A percentile compares a stretch with the other conserved stretches of the same genome.
Conservation (phyloP, 257 asterid species). For the Avicennia marina region DNA sequence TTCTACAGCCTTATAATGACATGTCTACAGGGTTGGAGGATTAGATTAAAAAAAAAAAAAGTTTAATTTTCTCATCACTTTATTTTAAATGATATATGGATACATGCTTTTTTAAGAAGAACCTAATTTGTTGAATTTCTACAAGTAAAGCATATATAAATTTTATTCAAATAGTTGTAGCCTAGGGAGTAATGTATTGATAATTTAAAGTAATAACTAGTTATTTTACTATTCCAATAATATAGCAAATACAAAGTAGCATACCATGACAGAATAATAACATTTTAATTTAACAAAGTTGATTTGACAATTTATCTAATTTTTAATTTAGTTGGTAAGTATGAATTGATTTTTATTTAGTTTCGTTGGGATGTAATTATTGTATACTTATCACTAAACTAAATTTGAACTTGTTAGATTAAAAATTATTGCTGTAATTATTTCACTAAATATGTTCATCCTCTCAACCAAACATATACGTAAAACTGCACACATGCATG, state of each 20-base stretch:
- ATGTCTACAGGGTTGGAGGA: not conserved
- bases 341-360: not conserved
- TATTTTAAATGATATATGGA: too few species aligned
- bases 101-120: too few species aligned
- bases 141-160: not conserved
- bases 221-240: not conserved
- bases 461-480: slow-evolving; percentile 20
- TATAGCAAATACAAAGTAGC: not conserved
- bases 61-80: not conserved
- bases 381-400: slow-evolving; percentile 14
- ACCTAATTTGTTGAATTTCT: too few species aligned
- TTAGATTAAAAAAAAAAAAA: too few species aligned
- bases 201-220: not conserved
- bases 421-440: slow-evolving; percentile 12
- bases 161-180: not conserved
- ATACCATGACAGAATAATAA: too few species aligned
- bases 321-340: slow-evolving; percentile 6
- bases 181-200: not conserved
- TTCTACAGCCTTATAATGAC: slow-evolving; percentile 7
- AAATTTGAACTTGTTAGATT: slow-evolving; percentile 10
- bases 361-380: slow-evolving; percentile 9
- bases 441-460: not conserved
- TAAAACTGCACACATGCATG: slow-evolving; percentile 27
- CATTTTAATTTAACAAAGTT: too few species aligned
- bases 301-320: not conserved